Percentiles rank a stretch among this genome's conserved stretches.
These are phyloP conservation scores for Achaetomiella virescens DNA, from an alignment of 495 filamentous ascomycete species.

Conservation along the genomic window DNA sequence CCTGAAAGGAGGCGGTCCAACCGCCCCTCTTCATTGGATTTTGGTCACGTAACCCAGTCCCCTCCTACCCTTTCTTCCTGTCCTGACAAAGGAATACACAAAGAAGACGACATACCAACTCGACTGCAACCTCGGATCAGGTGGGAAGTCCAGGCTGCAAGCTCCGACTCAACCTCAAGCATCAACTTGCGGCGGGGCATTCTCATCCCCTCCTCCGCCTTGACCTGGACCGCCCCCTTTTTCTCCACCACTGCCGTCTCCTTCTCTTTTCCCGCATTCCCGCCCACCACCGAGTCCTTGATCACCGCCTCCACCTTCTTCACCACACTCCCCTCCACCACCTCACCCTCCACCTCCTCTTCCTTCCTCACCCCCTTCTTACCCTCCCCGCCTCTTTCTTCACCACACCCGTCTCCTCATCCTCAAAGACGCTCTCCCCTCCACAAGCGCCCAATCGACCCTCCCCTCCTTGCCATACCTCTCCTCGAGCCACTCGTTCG, in stretches of 20 bases:
- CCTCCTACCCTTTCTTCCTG: too few species aligned
- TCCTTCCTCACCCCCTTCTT: conserved; percentile 11
- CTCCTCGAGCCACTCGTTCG: conserved; percentile 79
- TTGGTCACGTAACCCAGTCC: too few species aligned
- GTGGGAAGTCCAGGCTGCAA: not conserved
- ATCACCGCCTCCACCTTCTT: conserved; percentile 16
- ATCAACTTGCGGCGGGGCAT: not conserved
- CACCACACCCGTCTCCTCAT: conserved; percentile 9
- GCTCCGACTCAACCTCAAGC: not conserved
- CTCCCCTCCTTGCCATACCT: conserved; percentile 70
- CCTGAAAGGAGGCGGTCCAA: too few species aligned
- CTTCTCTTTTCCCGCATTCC: conserved; percentile 3
- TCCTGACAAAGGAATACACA: not conserved
- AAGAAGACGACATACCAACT: not conserved
- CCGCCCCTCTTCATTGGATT: not conserved
- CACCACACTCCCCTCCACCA: conserved; percentile 18
- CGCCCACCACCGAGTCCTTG: not conserved
- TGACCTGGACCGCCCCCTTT: not conserved
- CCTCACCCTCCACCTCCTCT: conserved; percentile 10
- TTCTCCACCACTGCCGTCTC: conserved; percentile 1
- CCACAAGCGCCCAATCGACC: conserved; percentile 76
- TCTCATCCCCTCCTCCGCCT: conserved; percentile 1
- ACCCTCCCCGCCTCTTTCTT: conserved; percentile 11
- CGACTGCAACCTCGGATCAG: not conserved
- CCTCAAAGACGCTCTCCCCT: conserved; percentile 19